Base-by-base conservation (phyloP, 2,329 filamentous ascomycete species). In the Endoconidiophora polonica region DNA sequence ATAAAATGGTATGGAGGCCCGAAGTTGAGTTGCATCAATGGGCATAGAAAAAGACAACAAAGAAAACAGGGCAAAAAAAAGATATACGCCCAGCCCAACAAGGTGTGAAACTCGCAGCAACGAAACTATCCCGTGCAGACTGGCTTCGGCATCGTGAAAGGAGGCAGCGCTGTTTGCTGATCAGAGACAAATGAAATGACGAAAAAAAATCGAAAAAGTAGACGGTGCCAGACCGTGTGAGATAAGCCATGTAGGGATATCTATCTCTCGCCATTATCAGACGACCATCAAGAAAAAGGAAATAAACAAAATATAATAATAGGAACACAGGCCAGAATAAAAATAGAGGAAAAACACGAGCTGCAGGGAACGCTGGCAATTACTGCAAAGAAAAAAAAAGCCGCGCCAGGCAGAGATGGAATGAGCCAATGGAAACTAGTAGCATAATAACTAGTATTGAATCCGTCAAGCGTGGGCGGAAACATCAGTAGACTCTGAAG, bases 231-330 rank as follows among this genome's bases (percentile, higher is more conserved):
- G 29, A 33, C 29, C 9, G 29, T 33, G 7, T 29, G 9, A 20
- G 16, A 12, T n/a, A 22, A 49, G 40, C 10, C 18, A 50, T 4
- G 39, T 18, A n/a, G 23, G 33, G 20, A 48, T 9, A 33, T 36
- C 44, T 9, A 33, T 36, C 44, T 44, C 39, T 42, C 40, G 10
- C 37, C 44, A 48, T 36, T 38, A 29, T 47, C 50, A 48, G 44
- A 44, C 41, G 42, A 53, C 50, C 18, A 40, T 26, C 33, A 23
- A 29, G 40, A 36, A 36, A 48, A 16, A 26, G n/a, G 38, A 29
- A 42, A 44, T 6, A 49, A 24, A 7, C 16, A 20, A 44, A 44
- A 24, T 20, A 40, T 18, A 18, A 18, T 2, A 20, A 37, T 18
- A 41, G 23, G 20, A 43, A 22, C 16, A 43, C 9, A 43, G 12